Conservation (phyloP, 495 filamentous ascomycete genomes). For the Ramalina peruviana region DNA sequence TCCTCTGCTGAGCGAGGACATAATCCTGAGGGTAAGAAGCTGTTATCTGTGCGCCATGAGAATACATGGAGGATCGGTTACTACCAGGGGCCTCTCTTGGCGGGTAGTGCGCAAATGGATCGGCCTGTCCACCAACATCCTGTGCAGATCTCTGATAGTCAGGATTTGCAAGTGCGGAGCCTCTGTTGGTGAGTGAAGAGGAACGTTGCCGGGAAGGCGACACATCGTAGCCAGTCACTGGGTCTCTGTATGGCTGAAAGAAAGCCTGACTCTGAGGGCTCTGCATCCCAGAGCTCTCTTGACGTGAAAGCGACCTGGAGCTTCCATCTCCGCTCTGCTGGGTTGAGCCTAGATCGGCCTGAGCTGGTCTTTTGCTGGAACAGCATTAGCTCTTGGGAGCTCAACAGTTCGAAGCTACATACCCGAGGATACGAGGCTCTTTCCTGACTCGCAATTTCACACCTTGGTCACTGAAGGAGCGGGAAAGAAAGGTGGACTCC, state of each 20-base stretch:
- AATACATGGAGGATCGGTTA: too few species aligned
- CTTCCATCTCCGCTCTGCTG: neutral
- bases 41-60: too few species aligned
- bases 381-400: neutral
- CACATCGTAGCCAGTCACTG: neutral
- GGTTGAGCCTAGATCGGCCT: conserved; percentile 2
- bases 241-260: conserved; percentile 2
- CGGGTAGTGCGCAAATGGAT: too few species aligned
- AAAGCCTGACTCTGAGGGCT: conserved; percentile 6
- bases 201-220: neutral
- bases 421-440: conserved; percentile 52
- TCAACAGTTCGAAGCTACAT: neutral
- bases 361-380: conserved; percentile 9
- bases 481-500: conserved; percentile 83
- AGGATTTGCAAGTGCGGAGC: too few species aligned
- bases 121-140: too few species aligned
- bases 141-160: too few species aligned
- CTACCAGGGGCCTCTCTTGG: too few species aligned
- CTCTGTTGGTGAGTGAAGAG: too few species aligned
- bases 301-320: conserved; percentile 1
- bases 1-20: too few species aligned
- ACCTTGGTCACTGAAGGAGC: conserved; percentile 90
- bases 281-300: conserved; percentile 7
- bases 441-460: conserved; percentile 82
- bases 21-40: too few species aligned